These are phyloP conservation scores for Mycena galericulata DNA, from an alignment of 768 basidiomycete species.

Conservation along the genomic window DNA sequence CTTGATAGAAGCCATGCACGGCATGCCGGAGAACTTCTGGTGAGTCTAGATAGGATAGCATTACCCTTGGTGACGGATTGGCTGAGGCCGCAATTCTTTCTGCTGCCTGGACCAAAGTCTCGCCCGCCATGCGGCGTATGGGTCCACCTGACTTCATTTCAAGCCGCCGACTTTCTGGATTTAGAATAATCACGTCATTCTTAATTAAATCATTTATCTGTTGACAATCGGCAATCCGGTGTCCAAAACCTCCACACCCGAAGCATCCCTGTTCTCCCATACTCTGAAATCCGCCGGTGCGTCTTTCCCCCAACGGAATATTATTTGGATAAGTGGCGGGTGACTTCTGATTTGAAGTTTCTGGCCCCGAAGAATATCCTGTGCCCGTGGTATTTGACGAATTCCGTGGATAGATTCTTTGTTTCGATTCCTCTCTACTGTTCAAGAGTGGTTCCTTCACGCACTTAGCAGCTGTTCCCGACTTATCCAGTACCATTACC, in stretches of 20 bases:
- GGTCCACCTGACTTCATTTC: conserved; percentile 36
- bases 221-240: background rate
- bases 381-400: background rate
- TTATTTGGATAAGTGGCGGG: conserved; percentile 6
- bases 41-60: conserved; percentile 14
- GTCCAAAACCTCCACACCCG: background rate
- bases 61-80: background rate
- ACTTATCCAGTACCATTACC: background rate
- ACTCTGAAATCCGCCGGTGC: background rate
- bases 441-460: background rate
- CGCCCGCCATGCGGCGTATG: conserved; percentile 29
- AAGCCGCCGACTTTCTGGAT: conserved; percentile 38
- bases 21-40: background rate
- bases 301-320: background rate
- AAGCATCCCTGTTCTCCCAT: background rate
- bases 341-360: background rate
- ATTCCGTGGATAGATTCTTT: background rate
- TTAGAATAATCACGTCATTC: conserved; percentile 12
- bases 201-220: conserved; percentile 17
- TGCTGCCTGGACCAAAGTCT: conserved; percentile 16
- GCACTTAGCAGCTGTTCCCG: background rate
- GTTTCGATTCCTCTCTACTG: background rate
- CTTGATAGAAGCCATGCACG: background rate
- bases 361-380: background rate
- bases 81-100: background rate